Percentiles rank a stretch among this genome's conserved stretches.
phyloP scores from a whole-genome alignment of 1,284 basidiomycete genomes.

The Moniliophthora roreri region DNA sequence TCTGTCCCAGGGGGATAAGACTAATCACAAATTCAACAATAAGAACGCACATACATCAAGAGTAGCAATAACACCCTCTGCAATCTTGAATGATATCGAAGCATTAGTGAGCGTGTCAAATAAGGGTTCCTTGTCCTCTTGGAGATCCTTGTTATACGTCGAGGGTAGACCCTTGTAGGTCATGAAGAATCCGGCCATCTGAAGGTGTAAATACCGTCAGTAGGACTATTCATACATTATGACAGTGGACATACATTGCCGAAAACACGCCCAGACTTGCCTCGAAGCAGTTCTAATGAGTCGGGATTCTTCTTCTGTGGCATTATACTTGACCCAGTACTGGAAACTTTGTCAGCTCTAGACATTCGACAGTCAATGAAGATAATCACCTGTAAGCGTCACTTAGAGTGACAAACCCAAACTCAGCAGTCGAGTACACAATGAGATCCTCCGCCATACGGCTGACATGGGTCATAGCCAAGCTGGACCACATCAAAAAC shows the following conservation, averaged over 20 bases:
- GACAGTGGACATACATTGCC: constrained; percentile 64
- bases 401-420: constrained; percentile 91
- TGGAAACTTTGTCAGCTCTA: constrained; percentile 28
- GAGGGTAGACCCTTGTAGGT: constrained; percentile 96
- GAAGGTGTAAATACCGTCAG: constrained; percentile 16
- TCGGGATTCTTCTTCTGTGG: constrained; percentile 99
- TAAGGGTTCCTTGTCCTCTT: constrained; percentile 98
- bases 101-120: constrained; percentile 94
- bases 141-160: constrained; percentile 98
- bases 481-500: constrained; percentile 94
- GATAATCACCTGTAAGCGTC: constrained; percentile 87
- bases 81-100: constrained; percentile 87
- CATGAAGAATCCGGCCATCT: constrained; percentile 99
- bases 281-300: constrained; percentile 91
- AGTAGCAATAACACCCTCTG: constrained; percentile 93
- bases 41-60: constrained; percentile 62
- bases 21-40: background rate
- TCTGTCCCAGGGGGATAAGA: constrained; percentile 40
- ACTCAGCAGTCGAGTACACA: constrained; percentile 96
- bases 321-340: constrained; percentile 99
- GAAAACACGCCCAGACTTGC: constrained; percentile 93
- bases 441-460: constrained; percentile 96
- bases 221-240: background rate
- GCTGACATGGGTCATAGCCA: constrained; percentile 92
- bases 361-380: background rate